Evolutionary conservation across 1,139 yeast species (phyloP), one percentile per base, ranked within the genome.

Genomic region (Geotrichum cucujoidarum): DNA sequence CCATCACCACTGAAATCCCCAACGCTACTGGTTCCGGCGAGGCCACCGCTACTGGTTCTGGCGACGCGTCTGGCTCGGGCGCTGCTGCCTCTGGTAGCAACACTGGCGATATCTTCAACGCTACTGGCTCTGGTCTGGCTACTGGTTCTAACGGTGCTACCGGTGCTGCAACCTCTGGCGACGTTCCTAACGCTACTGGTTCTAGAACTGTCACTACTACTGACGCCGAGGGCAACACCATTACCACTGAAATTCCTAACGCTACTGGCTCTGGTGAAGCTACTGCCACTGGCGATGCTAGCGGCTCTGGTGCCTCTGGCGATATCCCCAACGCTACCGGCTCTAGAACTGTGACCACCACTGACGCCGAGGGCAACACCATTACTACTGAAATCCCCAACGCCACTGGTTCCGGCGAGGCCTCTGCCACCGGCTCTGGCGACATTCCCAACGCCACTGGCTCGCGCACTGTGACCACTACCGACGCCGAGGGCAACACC

Each of bases 21-120:
- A 36, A 20, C 7, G 29, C 44, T 21, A 21, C 22, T 16, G 40
- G 22, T 11, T 8, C 43, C 21, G 27, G 36, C 16, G 20, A 4
- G 16, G 43, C 29, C 10, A 14, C 20, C 22, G 32, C 34, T 8
- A 20, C 20, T 32, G 5, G 17, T 10, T 20, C 37, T 17, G 30
- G 17, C 2, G 29, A 29, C 16, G 33, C 48, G 31, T 16, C 40
- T 20, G 43, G 29, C 4, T 24, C 48, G 10, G 43, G 34, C 14
- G 37, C 37, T 31, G 31, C 11, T 41, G 33, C 22, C 24, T 7
- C 36, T 29, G 40, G 46, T 43, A 29, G 36, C 18, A 33, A 20
- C 7, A 4, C 24, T n/a, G 4, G 5, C 20, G 18, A 37, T 37
- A 13, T n/a, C n/a, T n/a, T n/a, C n/a, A n/a, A 22, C 16, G 27